Base-by-base conservation (phyloP, 495 filamentous ascomycete genomes). In the Penicillium steckii region DNA sequence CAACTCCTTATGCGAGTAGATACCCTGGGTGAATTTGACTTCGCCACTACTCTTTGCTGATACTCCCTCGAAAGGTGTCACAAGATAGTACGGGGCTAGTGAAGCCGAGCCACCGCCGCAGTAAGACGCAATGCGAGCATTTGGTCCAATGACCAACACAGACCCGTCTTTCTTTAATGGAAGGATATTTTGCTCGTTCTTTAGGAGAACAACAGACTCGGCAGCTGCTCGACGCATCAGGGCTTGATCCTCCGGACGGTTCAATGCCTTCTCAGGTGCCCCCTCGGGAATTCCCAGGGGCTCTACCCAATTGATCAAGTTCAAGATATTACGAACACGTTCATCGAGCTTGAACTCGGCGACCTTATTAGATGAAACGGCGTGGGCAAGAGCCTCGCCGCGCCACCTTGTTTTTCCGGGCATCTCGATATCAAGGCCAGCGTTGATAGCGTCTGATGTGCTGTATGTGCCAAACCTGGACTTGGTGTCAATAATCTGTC, bases 81-180 rank as follows among this genome's bases (percentile, higher is more conserved):
- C 75, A 17, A 80, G 84, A 66, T 94, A 93, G 65, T 95, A 93
- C 3, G 90, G 85, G 53, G 85, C 84, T 24, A 95, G 69, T 42
- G 83, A 85, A 1, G 90, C 89, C 54, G 87, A 91, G 8, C 91
- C 89, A 50, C 91, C 91, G 33, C 91, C 90, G 45, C 87, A 85
- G 44, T 86, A 87, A 29, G 88, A 85, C 0, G 89, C 86, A 43
- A 85, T 71, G 56, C 88, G 88, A 27, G 87, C 80, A 62, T 92
- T 93, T 12, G 89, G 89, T 5, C 89, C 89, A 50, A 96, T 94
- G 25, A 94, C 78, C 7, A 89, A 84, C 40, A 93, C 77, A 41
- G 77, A 75, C 26, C 81, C 79, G 18, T 78, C 73, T 55, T 80
- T 83, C 44, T 79, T 81, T 13, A 93, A 67, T 2, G 89, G 89